These are phyloP conservation scores for Candida saitoana DNA, from an alignment of 805 yeast genomes.

Conservation along the genomic window DNA sequence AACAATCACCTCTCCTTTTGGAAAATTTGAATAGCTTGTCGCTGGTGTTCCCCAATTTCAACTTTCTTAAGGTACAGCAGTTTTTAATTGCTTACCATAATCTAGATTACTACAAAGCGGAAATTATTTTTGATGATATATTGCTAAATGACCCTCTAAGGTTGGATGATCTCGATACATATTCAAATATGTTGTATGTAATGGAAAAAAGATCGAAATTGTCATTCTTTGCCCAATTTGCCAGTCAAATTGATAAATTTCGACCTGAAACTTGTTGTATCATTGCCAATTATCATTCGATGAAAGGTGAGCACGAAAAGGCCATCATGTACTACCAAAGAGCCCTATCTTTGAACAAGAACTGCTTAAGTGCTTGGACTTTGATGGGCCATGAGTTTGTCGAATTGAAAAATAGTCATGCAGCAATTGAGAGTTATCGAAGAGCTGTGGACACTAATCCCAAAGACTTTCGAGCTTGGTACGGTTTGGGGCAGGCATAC, in stretches of 20 bases:
- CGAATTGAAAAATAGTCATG: slow-evolving; percentile 92
- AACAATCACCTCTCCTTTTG: slow-evolving; percentile 50
- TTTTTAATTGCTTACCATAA: slow-evolving; percentile 80
- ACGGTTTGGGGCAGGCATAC: slow-evolving; percentile 96
- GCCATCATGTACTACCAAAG: slow-evolving; percentile 91
- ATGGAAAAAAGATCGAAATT: slow-evolving; percentile 85
- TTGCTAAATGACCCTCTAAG: slow-evolving; percentile 74
- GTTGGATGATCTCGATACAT: slow-evolving; percentile 86
- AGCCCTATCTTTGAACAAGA: slow-evolving; percentile 76
- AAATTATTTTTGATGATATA: slow-evolving; percentile 70
- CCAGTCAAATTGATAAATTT: slow-evolving; percentile 76
- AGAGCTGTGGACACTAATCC: slow-evolving; percentile 87
- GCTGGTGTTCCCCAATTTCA: slow-evolving; percentile 64
- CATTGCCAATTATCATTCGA: slow-evolving; percentile 87
- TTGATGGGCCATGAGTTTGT: slow-evolving; percentile 98
- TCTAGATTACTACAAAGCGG: slow-evolving; percentile 82
- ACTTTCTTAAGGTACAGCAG: slow-evolving; percentile 72
- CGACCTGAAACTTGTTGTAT: slow-evolving; percentile 95
- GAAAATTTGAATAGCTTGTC: slow-evolving; percentile 48
- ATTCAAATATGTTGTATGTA: slow-evolving; percentile 91
- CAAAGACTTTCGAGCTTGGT: slow-evolving; percentile 95
- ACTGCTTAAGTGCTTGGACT: slow-evolving; percentile 91
- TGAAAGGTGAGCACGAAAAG: slow-evolving; percentile 89
- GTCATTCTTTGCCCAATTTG: slow-evolving; percentile 81
- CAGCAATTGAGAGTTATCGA: slow-evolving; percentile 93